These are phyloP conservation scores for Arachis monticola DNA, from an alignment of 331 rosid species.

Conservation along the genomic window DNA sequence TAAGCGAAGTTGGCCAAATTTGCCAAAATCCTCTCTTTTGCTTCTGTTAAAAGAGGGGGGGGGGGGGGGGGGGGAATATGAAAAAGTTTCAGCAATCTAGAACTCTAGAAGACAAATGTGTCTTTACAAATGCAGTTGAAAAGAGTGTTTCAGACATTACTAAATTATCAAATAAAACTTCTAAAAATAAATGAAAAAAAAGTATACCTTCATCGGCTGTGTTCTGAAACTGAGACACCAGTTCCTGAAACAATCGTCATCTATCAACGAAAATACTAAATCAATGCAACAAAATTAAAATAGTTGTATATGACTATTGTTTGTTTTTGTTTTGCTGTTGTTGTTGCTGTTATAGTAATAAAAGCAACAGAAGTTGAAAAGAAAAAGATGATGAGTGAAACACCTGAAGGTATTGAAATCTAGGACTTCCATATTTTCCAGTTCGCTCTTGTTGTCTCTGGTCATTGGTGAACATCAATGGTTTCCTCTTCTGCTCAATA, in stretches of 20 bases:
- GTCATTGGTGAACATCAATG: conserved; percentile 76
- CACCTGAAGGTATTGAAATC: conserved; percentile 86
- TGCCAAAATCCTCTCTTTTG: conserved; percentile 74
- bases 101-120: background rate
- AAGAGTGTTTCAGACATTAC: background rate
- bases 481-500: conserved; percentile 11
- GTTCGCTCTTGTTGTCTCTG: conserved; percentile 80
- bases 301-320: background rate
- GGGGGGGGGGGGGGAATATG: background rate
- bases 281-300: background rate
- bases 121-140: background rate
- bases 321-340: no score
- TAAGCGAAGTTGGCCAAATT: conserved; percentile 93
- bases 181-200: background rate
- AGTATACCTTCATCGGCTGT: conserved; percentile 62
- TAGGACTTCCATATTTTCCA: conserved; percentile 83
- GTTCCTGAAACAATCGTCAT: conserved; percentile 57
- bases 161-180: background rate
- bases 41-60: conserved; percentile 45
- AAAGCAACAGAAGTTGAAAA: background rate
- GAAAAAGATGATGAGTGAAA: background rate
- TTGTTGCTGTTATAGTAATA: background rate
- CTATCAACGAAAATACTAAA: background rate
- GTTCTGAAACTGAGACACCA: conserved; percentile 79
- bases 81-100: conserved; percentile 23